Percentiles rank a stretch among this genome's conserved stretches.
Evolutionary conservation across 257 asterid species (phyloP).

Genomic region (Solanum chiquidenum): DNA sequence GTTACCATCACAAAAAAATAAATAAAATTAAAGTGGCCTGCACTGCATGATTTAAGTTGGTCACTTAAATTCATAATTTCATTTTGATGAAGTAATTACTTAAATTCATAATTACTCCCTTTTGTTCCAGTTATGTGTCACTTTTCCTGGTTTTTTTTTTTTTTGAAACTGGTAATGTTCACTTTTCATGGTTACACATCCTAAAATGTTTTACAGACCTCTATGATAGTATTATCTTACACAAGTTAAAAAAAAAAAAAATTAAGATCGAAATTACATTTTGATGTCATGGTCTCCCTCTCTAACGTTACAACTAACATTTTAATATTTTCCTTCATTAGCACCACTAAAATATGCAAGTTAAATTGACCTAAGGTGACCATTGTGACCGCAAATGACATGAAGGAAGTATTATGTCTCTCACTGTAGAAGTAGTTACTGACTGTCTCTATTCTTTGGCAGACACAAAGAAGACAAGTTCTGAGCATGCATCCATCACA

Average conservation of each 20-base stretch:
- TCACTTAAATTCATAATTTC: neutral
- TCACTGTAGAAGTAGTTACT: neutral
- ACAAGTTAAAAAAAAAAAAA: neutral
- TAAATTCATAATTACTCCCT: neutral
- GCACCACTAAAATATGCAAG: neutral
- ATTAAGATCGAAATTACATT: neutral
- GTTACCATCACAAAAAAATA: neutral
- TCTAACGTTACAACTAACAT: neutral
- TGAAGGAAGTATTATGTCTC: neutral
- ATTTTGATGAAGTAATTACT: neutral
- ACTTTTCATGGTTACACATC: neutral
- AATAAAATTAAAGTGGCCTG: neutral
- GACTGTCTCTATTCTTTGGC: slow-evolving; percentile 1
- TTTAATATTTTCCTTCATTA: neutral
- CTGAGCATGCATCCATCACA: slow-evolving; percentile 31
- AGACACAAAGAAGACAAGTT: slow-evolving; percentile 24
- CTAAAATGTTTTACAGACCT: neutral
- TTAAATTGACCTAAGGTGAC: neutral
- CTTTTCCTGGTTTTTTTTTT: neutral
- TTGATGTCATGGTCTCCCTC: neutral
- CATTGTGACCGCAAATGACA: neutral
- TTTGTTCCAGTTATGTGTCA: neutral
- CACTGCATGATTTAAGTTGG: neutral
- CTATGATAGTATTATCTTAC: neutral
- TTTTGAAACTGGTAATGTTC: neutral